These are phyloP conservation scores for Nitzschia sp. DNA, from an alignment of 108 stramenopile species.

Conservation along the genomic window DNA sequence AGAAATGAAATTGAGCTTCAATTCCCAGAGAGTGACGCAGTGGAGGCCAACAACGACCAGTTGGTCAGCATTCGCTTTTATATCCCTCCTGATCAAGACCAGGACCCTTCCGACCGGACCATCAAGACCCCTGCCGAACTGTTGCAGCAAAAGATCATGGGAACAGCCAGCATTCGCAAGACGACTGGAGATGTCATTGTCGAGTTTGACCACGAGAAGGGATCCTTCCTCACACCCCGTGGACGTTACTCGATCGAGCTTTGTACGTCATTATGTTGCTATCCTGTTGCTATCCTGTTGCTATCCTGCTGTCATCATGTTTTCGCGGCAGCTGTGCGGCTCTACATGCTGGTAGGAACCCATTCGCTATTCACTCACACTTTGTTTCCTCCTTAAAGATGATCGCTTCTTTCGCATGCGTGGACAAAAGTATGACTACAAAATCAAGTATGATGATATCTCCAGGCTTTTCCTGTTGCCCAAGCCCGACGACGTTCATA, in stretches of 20 bases:
- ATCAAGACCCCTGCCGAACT: slow-evolving; percentile 71
- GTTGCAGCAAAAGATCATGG: slow-evolving; percentile 76
- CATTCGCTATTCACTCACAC: neutral
- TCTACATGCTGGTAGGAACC: neutral
- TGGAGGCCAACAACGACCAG: slow-evolving; percentile 86
- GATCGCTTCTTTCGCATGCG: slow-evolving; percentile 87
- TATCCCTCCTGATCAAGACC: slow-evolving; percentile 88
- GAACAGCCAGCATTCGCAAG: slow-evolving; percentile 82
- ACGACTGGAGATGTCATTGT: slow-evolving; percentile 90
- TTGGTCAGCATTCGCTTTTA: slow-evolving; percentile 89
- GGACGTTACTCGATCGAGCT: slow-evolving; percentile 95
- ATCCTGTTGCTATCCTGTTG: neutral
- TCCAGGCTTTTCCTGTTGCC: slow-evolving; percentile 92
- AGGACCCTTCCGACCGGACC: slow-evolving; percentile 76
- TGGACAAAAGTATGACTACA: slow-evolving; percentile 97
- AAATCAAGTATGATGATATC: slow-evolving; percentile 96
- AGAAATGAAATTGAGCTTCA: slow-evolving; percentile 90
- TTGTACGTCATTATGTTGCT: slow-evolving; percentile 26
- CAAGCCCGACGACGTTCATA: slow-evolving; percentile 90
- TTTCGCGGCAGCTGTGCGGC: too few species aligned
- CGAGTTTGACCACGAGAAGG: slow-evolving; percentile 86
- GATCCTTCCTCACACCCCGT: slow-evolving; percentile 95
- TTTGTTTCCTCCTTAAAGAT: slow-evolving; percentile 38
- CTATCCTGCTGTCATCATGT: neutral
- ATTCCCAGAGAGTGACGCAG: slow-evolving; percentile 85